These are phyloP conservation scores for Russula brevipes DNA, from an alignment of 768 basidiomycete genomes.

Conservation along the genomic window DNA sequence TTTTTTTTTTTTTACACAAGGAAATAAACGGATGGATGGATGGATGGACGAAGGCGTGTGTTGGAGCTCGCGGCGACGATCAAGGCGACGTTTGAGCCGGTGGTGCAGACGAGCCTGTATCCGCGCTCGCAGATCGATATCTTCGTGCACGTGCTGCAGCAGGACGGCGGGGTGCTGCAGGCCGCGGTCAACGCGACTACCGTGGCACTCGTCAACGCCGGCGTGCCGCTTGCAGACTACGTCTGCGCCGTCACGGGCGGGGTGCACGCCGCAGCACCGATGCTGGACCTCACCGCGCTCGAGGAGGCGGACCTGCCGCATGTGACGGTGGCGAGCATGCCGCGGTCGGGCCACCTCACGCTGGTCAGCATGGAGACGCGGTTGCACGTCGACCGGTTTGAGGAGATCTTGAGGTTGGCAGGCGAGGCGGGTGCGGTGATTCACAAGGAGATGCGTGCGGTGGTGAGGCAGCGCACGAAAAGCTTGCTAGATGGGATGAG, in stretches of 20 bases:
- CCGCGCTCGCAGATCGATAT: constrained; percentile 95
- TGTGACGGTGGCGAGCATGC: constrained; percentile 85
- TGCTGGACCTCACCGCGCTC: constrained; percentile 82
- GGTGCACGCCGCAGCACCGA: constrained; percentile 70
- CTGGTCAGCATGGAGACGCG: constrained; percentile 91
- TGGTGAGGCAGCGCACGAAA: constrained; percentile 59
- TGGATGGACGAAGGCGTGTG: constrained; percentile 83
- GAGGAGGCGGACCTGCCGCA: constrained; percentile 92
- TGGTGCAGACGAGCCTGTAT: constrained; percentile 84
- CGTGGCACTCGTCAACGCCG: constrained; percentile 83
- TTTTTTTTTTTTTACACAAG: neutral
- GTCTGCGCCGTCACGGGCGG: constrained; percentile 87
- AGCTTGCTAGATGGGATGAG: constrained; percentile 60
- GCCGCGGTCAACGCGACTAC: constrained; percentile 94
- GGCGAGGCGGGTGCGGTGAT: constrained; percentile 72
- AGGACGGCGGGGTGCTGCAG: constrained; percentile 88
- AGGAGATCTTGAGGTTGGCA: constrained; percentile 78
- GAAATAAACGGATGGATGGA: neutral
- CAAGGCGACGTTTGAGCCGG: constrained; percentile 94
- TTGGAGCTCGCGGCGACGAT: constrained; percentile 83
- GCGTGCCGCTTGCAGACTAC: constrained; percentile 87
- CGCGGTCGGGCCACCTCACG: constrained; percentile 78
- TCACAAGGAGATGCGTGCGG: constrained; percentile 76
- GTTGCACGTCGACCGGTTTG: constrained; percentile 88
- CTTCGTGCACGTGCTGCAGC: constrained; percentile 86